phyloP scores from a whole-genome alignment of 148 eudicot genomes.

The Rheum nobile region DNA sequence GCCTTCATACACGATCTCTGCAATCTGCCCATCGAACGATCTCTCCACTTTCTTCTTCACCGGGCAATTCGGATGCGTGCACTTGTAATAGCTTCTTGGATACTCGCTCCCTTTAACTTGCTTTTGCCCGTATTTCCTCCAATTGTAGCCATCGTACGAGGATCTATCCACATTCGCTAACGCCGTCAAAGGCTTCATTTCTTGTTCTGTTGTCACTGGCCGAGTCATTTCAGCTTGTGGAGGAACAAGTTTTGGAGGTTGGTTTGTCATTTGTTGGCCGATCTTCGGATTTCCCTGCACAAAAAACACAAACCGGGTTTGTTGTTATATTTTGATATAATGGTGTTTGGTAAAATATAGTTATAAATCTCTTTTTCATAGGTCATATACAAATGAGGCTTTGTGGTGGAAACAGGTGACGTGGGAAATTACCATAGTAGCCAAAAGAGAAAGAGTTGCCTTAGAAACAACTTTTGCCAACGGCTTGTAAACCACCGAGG shows the following conservation, averaged over 20 bases:
- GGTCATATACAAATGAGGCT: too few relatives aligned
- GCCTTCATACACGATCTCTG: slow-evolving; percentile 86
- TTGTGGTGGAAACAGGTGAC: not conserved
- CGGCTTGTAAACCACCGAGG: slow-evolving; percentile 53
- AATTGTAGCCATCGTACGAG: slow-evolving; percentile 73
- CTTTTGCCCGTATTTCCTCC: slow-evolving; percentile 97
- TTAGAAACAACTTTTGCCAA: slow-evolving; percentile 70
- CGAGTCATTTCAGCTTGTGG: not conserved
- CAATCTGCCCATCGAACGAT: slow-evolving; percentile 61
- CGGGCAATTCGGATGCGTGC: slow-evolving; percentile 69
- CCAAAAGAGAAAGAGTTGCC: slow-evolving; percentile 44
- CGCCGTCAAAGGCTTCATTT: not conserved
- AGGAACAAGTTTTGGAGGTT: not conserved
- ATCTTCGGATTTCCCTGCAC: slow-evolving; percentile 32
- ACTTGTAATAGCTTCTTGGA: slow-evolving; percentile 85
- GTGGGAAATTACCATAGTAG: slow-evolving; percentile 51
- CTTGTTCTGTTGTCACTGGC: not conserved
- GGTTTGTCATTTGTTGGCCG: slow-evolving; percentile 11
- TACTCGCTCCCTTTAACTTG: slow-evolving; percentile 97
- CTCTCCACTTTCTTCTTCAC: slow-evolving; percentile 84
- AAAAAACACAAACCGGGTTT: not conserved
- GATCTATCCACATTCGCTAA: slow-evolving; percentile 26
- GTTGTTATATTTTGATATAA: too few relatives aligned
- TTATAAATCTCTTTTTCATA: too few relatives aligned
- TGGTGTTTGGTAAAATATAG: too few relatives aligned